Conservation (phyloP, 495 filamentous ascomycete species). For the Annulohypoxylon maeteangense region DNA sequence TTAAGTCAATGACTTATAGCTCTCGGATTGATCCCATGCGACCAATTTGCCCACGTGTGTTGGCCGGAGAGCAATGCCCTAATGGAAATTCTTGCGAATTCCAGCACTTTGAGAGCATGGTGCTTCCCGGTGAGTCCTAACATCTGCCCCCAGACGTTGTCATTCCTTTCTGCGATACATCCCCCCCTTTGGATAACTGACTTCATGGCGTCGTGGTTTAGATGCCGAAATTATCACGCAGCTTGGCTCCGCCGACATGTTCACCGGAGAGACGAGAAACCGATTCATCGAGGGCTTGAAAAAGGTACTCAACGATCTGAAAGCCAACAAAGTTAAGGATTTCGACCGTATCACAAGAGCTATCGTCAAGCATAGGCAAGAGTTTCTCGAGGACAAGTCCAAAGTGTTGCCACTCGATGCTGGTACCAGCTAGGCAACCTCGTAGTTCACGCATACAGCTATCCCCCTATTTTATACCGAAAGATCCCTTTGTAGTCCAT, state of each 20-base stretch:
- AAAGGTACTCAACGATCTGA: constrained; percentile 78
- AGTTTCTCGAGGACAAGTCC: constrained; percentile 62
- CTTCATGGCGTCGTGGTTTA: constrained; percentile 67
- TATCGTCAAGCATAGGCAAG: constrained; percentile 81
- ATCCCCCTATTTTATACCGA: constrained; percentile 18
- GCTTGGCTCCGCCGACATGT: constrained; percentile 79
- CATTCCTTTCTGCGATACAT: constrained; percentile 39
- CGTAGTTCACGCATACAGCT: constrained; percentile 48
- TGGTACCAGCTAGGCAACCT: constrained; percentile 43
- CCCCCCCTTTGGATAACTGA: constrained; percentile 67
- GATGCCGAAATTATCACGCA: constrained; percentile 89
- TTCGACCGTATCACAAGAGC: constrained; percentile 81
- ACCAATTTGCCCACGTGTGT: constrained; percentile 78
- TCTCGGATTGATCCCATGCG: constrained; percentile 80
- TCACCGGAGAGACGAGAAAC: constrained; percentile 73
- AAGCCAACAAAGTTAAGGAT: constrained; percentile 77
- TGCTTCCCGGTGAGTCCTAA: constrained; percentile 78
- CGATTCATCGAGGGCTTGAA: constrained; percentile 80
- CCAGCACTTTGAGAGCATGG: constrained; percentile 85
- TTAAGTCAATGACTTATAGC: constrained; percentile 92
- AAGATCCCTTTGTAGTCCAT: constrained; percentile 41
- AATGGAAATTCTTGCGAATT: constrained; percentile 70
- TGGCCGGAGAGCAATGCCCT: constrained; percentile 80
- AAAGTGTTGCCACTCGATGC: constrained; percentile 59
- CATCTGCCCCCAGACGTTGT: constrained; percentile 16